Percentiles rank a stretch among this genome's conserved stretches.
Evolutionary conservation across 139 green algal species (phyloP).

Genomic region (Chlorella sp.): DNA sequence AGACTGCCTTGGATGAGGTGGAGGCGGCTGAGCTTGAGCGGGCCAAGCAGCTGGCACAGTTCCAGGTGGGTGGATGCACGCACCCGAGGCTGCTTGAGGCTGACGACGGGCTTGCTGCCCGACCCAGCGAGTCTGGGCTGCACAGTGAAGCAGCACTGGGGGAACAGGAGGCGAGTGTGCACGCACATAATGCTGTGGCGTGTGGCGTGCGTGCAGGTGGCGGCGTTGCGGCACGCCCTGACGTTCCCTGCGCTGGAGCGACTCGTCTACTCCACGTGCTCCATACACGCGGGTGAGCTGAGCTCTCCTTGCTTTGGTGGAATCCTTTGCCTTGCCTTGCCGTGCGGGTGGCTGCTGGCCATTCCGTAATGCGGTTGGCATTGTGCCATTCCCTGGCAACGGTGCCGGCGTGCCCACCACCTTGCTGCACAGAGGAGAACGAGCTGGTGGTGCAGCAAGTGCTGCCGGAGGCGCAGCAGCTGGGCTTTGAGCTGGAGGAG

Average conservation of each 20-base stretch:
- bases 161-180: too few relatives aligned
- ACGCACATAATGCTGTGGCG: too few relatives aligned
- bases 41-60: conserved; percentile 28
- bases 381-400: neutral
- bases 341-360: too few relatives aligned
- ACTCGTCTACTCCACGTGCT: conserved; percentile 93
- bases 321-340: too few relatives aligned
- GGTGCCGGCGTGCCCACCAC: neutral
- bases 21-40: neutral
- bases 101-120: too few relatives aligned
- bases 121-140: too few relatives aligned
- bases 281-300: conserved; percentile 55
- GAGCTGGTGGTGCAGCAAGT: conserved; percentile 84
- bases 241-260: conserved; percentile 66
- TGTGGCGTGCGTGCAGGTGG: conserved; percentile 41
- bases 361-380: too few relatives aligned
- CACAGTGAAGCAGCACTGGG: too few relatives aligned
- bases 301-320: too few relatives aligned
- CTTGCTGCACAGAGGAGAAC: conserved; percentile 65
- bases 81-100: too few relatives aligned
- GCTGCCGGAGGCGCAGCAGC: conserved; percentile 36
- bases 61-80: conserved; percentile 43
- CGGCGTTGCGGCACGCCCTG: conserved; percentile 79
- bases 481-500: conserved; percentile 63
- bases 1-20: neutral